Evolutionary conservation across 331 rosid species (phyloP).

Genomic region (Ulmus americana): DNA sequence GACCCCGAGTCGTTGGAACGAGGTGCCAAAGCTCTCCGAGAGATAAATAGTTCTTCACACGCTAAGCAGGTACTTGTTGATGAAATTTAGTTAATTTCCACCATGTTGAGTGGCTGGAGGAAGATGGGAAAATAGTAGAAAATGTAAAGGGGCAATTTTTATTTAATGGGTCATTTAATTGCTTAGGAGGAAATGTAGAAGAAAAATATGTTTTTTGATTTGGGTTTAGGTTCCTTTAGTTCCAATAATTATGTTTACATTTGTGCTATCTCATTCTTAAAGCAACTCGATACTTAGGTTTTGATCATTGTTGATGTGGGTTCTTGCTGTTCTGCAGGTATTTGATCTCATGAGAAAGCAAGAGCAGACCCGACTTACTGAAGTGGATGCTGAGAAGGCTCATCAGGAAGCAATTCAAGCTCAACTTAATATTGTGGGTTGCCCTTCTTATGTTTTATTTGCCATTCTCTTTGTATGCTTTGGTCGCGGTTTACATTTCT

Average conservation of each 20-base stretch:
- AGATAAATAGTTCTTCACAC: slow-evolving; percentile 59
- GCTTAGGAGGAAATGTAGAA: not conserved
- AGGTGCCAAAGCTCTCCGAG: slow-evolving; percentile 86
- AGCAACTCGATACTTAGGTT: not conserved
- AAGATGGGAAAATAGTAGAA: not conserved
- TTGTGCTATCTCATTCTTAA: not conserved
- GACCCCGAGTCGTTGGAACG: slow-evolving; percentile 80
- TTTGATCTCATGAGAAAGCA: slow-evolving; percentile 72
- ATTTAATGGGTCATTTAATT: not conserved
- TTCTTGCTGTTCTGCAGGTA: slow-evolving; percentile 46
- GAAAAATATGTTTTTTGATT: not conserved
- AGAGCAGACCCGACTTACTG: slow-evolving; percentile 73
- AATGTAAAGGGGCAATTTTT: not conserved
- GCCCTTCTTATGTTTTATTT: not conserved
- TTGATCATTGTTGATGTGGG: slow-evolving; percentile 13
- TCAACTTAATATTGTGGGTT: slow-evolving; percentile 66
- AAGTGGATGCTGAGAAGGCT: slow-evolving; percentile 70
- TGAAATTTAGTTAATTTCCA: not conserved
- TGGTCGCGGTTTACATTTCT: not conserved
- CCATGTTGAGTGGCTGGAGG: not conserved
- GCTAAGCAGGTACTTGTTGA: slow-evolving; percentile 51
- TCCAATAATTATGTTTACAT: not conserved
- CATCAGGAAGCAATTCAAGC: slow-evolving; percentile 67
- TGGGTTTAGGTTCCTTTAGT: not conserved
- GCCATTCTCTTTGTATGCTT: not conserved